Conservation (phyloP, 208 protist species). For the Acanthamoeba lenticulata region DNA sequence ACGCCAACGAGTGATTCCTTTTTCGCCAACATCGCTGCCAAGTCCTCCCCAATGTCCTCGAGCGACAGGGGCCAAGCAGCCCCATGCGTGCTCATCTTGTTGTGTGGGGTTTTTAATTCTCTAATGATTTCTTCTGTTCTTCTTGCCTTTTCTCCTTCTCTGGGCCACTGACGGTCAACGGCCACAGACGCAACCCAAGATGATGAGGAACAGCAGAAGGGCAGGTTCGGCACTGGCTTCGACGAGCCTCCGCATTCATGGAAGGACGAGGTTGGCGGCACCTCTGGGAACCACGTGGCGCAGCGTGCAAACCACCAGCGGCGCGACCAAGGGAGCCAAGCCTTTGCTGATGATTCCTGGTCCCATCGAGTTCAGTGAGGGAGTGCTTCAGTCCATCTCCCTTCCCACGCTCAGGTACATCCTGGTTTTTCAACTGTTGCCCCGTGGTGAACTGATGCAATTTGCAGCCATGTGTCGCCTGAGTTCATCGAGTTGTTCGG, state of each 20-base stretch:
- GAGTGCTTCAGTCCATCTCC: constrained; percentile 10
- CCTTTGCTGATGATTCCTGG: constrained; percentile 73
- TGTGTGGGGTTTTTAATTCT: too few relatives aligned
- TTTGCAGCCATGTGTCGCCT: constrained; percentile 68
- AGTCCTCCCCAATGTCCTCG: background rate
- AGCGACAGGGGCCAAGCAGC: background rate
- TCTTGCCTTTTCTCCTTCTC: background rate
- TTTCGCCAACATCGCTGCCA: background rate
- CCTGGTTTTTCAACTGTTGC: background rate
- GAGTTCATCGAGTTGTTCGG: constrained; percentile 71
- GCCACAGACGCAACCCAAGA: too few relatives aligned
- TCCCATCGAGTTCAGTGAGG: constrained; percentile 67
- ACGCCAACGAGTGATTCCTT: background rate
- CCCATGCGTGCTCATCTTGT: too few relatives aligned
- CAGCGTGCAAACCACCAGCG: background rate
- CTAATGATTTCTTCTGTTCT: background rate
- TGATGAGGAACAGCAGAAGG: background rate
- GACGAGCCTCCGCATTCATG: background rate
- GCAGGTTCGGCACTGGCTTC: background rate
- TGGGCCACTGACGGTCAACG: background rate
- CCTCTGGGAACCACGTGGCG: background rate
- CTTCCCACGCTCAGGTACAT: background rate
- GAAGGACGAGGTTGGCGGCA: background rate
- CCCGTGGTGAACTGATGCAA: background rate
- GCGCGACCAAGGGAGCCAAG: background rate